phyloP scores from a whole-genome alignment of 768 basidiomycete genomes.

The Russula olivacea region DNA sequence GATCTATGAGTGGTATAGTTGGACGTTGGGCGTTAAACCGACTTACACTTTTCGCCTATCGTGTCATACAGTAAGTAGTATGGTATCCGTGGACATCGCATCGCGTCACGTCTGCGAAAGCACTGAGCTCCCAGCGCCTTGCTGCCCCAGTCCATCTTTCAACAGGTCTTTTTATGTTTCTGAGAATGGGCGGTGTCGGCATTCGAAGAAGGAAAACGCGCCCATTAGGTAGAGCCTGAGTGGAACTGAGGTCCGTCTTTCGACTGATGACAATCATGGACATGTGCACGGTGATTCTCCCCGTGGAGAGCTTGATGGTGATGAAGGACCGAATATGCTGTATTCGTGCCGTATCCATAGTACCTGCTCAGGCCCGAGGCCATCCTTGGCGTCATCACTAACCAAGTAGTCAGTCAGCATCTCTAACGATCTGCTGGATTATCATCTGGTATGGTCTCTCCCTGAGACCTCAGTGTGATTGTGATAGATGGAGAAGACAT shows the following conservation, averaged over 20 bases:
- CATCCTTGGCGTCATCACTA: conserved; percentile 32
- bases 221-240: conserved; percentile 48
- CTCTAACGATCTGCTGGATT: conserved; percentile 42
- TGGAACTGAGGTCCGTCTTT: conserved; percentile 36
- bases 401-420: conserved; percentile 51
- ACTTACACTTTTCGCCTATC: conserved; percentile 26
- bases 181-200: conserved; percentile 45
- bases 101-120: conserved; percentile 42
- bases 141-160: conserved; percentile 39
- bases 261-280: conserved; percentile 44
- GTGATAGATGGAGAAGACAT: conserved; percentile 49
- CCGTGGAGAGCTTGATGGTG: conserved; percentile 30
- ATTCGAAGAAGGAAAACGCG: conserved; percentile 46
- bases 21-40: conserved; percentile 56
- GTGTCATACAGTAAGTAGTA: conserved; percentile 33
- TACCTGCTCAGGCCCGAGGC: conserved; percentile 22
- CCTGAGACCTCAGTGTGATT: conserved; percentile 34
- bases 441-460: conserved; percentile 45
- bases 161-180: conserved; percentile 39
- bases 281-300: conserved; percentile 45
- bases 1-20: too few species aligned
- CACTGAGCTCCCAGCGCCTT: conserved; percentile 35
- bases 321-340: too few species aligned
- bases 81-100: conserved; percentile 37
- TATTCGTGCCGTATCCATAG: too few species aligned